Percentiles rank a stretch among this genome's conserved stretches.
Conservation (phyloP, 257 asterid genomes). For the Oldenlandia corymbosa region DNA sequence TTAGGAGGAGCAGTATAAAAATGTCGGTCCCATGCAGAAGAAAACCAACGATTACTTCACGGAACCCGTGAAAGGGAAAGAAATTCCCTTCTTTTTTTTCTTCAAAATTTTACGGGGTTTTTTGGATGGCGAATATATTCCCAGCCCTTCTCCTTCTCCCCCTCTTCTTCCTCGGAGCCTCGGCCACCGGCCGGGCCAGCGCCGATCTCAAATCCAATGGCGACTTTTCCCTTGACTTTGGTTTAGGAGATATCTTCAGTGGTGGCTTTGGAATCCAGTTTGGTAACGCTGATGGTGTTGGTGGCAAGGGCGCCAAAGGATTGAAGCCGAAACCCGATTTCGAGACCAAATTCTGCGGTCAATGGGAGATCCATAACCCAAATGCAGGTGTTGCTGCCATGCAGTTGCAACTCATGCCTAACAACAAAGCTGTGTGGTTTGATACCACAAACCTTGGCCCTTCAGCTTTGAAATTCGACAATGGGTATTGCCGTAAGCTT, state of each 20-base stretch:
- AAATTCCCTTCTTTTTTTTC: too few species aligned
- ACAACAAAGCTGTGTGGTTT: conserved; percentile 61
- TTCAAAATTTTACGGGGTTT: neutral
- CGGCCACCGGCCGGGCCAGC: neutral
- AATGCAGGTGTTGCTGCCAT: conserved; percentile 75
- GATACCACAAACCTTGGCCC: conserved; percentile 76
- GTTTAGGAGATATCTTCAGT: neutral
- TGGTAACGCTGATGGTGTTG: neutral
- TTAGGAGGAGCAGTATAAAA: too few species aligned
- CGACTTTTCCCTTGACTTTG: conserved; percentile 1
- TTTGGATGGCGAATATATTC: neutral
- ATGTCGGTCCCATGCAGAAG: neutral
- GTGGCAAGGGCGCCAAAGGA: neutral
- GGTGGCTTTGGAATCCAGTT: neutral
- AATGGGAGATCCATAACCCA: conserved; percentile 42
- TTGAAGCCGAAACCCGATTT: conserved; percentile 11
- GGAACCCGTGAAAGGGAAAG: too few species aligned
- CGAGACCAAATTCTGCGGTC: conserved; percentile 24
- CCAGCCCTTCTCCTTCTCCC: conserved; percentile 18
- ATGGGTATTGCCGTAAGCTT: conserved; percentile 35
- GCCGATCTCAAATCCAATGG: neutral
- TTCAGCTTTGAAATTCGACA: conserved; percentile 38
- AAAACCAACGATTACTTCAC: neutral
- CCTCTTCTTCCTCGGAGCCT: conserved; percentile 14
- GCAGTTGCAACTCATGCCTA: conserved; percentile 82